Base-by-base conservation (phyloP, 164 flowering plant genomes). In the Macadamia integrifolia region DNA sequence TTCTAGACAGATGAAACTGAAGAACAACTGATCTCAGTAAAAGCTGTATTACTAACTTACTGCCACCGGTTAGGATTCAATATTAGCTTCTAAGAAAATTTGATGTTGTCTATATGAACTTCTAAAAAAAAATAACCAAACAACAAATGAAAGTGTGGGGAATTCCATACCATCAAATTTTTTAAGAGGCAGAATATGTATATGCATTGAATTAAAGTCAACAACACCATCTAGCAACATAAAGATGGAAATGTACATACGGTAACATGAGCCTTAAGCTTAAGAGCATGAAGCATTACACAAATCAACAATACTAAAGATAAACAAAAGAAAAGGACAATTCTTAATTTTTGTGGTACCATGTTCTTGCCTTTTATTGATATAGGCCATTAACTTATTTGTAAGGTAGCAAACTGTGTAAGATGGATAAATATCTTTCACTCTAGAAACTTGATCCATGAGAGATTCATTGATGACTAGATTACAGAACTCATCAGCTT, bases 401-500 rank as follows among this genome's bases (percentile, higher is more conserved):
- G 87, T 88, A 35, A 87, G 81, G 71, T 77, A 88, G 80, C 97
- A 92, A 71, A 92, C 65, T 69, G 91, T 94, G 74, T 89, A 80
- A 52, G 83, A 76, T 71, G 96, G 96, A 79, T 89, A 90, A 32
- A 30, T 80, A 70, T 77, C 77, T 74, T 66, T 87, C 57, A 87
- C 83, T 30, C 77, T 67, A 44, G 81, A 76, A 68, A 88, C 85
- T 70, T 85, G 88, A 70, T 80, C 81, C 66, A 83, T 48, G 44
- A 92, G 74, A 62, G 83, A 61, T 56, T 77, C 83, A 71, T 76
- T 83, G 56, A 30, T 55, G 60, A 88, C 80, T 74, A 86, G 83
- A 58, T 84, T 76, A 74, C 99, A 94, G 66, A 92, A 92, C 67
- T 90, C 91, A 42, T 87, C 95, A 17, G 96, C 98, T 68, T 87